Base-by-base conservation (phyloP, 2,329 filamentous ascomycete genomes). In the Colletotrichum acutatum region DNA sequence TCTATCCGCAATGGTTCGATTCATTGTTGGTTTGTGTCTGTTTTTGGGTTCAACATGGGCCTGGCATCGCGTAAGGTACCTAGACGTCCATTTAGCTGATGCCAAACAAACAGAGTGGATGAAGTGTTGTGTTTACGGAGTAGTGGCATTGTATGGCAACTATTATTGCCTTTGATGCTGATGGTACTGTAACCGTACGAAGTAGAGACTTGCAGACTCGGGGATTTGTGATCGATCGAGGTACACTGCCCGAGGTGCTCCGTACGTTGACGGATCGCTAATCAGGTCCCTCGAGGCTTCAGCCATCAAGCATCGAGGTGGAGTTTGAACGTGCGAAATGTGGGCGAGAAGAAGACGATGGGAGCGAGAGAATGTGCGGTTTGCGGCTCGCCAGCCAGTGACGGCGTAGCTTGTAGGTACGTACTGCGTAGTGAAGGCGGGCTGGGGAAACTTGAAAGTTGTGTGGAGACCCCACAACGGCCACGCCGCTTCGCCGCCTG, bases 321-420 rank as follows among this genome's bases (percentile, higher is more conserved):
- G 42, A 22, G 42, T 49, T 11, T 49, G 42, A 22, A 49, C 19
- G 42, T 49, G 16, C 14, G 8, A 22, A 22, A 22, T 22, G 42
- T 28, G 16, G 8, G 11, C 28, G 37, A 60, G 5, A 32, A 22
- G 22, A 49, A 26, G 11, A 19, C 4, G 16, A 53, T 22, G 59
- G 24, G 49, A 65, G 62, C 49, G 62, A 65, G 30, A 53, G 52
- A 65, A 65, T 56, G 37, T 34, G 49, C 62, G 62, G 49, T 22
- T 53, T 22, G 19, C 57, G 57, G 22, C 19, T 32, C 16, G 28
- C 37, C 37, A 42, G 37, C 37, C 37, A 42, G 37, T 42, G 16
- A 42, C 32, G 32, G 32, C 32, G 32, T 34, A 34, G 32, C 11
- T 12, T 34, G 32, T 1, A 34, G 32, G 32, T 34, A 34, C 32